These are phyloP conservation scores for Imleria badia DNA, from an alignment of 768 basidiomycete genomes.

Conservation along the genomic window DNA sequence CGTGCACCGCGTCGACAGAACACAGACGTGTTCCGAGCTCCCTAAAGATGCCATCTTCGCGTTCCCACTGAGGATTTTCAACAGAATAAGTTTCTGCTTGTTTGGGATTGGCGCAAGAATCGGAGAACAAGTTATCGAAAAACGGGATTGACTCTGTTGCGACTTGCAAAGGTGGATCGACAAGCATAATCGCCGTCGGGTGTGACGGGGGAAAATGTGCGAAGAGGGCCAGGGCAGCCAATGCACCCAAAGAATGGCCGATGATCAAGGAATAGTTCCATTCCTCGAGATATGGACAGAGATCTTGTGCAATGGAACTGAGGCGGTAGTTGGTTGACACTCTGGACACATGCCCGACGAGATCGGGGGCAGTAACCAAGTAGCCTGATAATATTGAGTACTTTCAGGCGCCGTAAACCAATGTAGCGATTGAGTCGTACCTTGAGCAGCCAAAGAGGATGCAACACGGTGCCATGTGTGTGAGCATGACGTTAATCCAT, in stretches of 20 bases:
- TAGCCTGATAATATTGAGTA: conserved; percentile 12
- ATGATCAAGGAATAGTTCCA: conserved; percentile 17
- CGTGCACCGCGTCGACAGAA: conserved; percentile 1
- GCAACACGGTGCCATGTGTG: conserved; percentile 22
- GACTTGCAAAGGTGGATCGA: conserved; percentile 20
- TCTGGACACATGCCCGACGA: conserved; percentile 18
- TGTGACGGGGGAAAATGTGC: background rate
- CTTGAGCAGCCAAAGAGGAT: conserved; percentile 13
- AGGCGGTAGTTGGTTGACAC: conserved; percentile 9
- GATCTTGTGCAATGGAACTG: conserved; percentile 11
- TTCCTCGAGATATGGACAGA: conserved; percentile 17
- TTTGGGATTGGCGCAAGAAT: background rate
- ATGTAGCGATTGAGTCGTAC: background rate
- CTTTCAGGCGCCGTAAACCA: background rate
- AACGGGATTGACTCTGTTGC: background rate
- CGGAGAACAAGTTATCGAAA: background rate
- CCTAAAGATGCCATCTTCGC: background rate
- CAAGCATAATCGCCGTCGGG: conserved; percentile 16
- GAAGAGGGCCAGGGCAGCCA: conserved; percentile 3
- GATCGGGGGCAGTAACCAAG: conserved; percentile 21
- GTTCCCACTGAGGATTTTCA: conserved; percentile 19
- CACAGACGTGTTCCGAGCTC: conserved; percentile 16
- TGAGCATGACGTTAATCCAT: conserved; percentile 24
- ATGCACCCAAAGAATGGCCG: conserved; percentile 21
- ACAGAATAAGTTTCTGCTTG: background rate